A percentile compares a stretch with the other conserved stretches of the same genome.
Conservation (phyloP, 2,329 filamentous ascomycete genomes). For the Nothophoma quercina region DNA sequence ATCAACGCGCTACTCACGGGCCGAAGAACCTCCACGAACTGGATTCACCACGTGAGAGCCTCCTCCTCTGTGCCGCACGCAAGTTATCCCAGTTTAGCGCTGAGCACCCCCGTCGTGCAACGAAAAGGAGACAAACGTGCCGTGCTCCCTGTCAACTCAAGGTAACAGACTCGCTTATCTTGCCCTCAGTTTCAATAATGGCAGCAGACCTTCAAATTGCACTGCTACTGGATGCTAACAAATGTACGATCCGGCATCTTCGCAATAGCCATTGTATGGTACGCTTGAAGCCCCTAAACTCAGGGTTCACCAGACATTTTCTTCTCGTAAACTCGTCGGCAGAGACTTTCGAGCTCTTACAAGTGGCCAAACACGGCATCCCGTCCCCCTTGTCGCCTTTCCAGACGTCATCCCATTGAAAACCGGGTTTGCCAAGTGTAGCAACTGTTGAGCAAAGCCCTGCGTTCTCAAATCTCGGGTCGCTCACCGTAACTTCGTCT, state of each 20-base stretch:
- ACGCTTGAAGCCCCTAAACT: constrained; percentile 4
- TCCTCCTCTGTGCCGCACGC: constrained; percentile 22
- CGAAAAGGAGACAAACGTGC: constrained; percentile 17
- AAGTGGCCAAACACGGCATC: constrained; percentile 15
- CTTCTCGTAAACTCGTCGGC: not conserved
- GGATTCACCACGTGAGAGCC: constrained; percentile 21
- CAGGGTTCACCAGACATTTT: not conserved
- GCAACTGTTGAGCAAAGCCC: constrained; percentile 21
- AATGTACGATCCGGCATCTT: not conserved
- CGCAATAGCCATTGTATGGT: not conserved
- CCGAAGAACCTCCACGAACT: constrained; percentile 17
- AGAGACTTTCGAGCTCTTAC: constrained; percentile 3
- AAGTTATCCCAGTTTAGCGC: constrained; percentile 25
- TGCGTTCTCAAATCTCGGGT: constrained; percentile 11
- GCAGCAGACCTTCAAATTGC: constrained; percentile 5
- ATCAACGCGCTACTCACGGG: constrained; percentile 22
- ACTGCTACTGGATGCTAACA: not conserved
- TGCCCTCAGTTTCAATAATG: constrained; percentile 12
- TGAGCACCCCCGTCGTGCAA: constrained; percentile 17
- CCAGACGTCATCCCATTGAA: constrained; percentile 18
- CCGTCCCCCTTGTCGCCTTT: constrained; percentile 19
- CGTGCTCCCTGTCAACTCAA: constrained; percentile 17
- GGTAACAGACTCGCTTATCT: constrained; percentile 24
- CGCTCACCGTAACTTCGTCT: constrained; percentile 16
- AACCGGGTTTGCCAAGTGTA: constrained; percentile 18